Base-by-base conservation (phyloP, 257 asterid genomes). In the Ilex aquifolium region DNA sequence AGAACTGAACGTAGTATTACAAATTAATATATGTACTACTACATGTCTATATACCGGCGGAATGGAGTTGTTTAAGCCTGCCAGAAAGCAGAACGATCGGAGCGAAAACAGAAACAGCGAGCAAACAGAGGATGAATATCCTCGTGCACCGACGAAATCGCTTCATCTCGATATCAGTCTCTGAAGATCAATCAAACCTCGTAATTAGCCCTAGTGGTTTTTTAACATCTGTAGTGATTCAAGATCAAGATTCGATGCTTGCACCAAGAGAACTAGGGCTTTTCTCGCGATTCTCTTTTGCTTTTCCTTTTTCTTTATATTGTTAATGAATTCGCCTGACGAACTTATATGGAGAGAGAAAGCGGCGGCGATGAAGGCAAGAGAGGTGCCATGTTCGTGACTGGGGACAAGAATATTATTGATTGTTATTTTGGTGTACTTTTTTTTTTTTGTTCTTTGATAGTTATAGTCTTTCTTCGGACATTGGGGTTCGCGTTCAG, bases 61-160 rank as follows among this genome's bases (percentile, higher is more conserved):
- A 71, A 62, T 74, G 68, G 62, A 81, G 70, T 13, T 76, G 81
- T 65, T 81, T 85, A 78, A 85, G 91, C 70, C 84, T 79, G 54
- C 67, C 58, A 15, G 96, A 83, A 49, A 87, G 85, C 52, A 93
- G 61, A 64, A 83, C 77, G 55, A 87, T 46, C 14, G 96, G 95
- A 67, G 81, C 69, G 29, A 79, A 61, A 44, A 88, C 88, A 36
- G 89, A 86, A 65, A 85, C 75, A 60, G 74, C 74, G 46, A 93
- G 91, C 69, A 90, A 75, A 65, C 76, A 85, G 91, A 93, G 94
- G 97, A 93, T 84, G 75, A 75, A 80, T 70, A 81, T 85, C 96
- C 97, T 87, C 94, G 86, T 78, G 75, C 85, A 72, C 62, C 71
- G 79, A 48, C 82, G 88, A 73, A 74, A 76, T 72, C 66, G 73